A percentile compares a stretch with the other conserved stretches of the same genome.
These are phyloP conservation scores for Pelargonium citronellum DNA, from an alignment of 441 rosid genomes.

Conservation along the genomic window DNA sequence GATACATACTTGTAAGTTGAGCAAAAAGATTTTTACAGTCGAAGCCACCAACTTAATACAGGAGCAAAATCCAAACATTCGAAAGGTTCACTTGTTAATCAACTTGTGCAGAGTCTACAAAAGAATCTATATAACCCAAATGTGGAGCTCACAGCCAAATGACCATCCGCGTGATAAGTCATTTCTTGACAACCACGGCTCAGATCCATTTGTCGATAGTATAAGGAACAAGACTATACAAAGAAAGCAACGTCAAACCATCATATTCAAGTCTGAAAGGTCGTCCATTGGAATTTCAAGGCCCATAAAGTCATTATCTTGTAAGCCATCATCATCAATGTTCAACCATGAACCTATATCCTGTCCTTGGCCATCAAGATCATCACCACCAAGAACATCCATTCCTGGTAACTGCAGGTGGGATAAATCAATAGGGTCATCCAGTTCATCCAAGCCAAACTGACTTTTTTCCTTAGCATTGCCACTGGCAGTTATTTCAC, in stretches of 20 bases:
- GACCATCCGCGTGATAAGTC: constrained; percentile 50
- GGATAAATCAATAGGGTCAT: constrained; percentile 66
- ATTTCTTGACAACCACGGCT: constrained; percentile 43
- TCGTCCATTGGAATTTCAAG: constrained; percentile 99
- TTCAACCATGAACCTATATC: constrained; percentile 93
- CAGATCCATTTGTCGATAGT: constrained; percentile 55
- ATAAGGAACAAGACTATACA: constrained; percentile 84
- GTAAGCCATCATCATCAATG: constrained; percentile 88
- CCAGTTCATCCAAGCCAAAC: constrained; percentile 57
- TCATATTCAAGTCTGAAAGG: constrained; percentile 91
- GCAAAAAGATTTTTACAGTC: constrained; percentile 52
- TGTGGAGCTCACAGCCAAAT: constrained; percentile 46
- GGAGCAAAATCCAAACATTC: constrained; percentile 52
- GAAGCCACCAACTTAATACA: constrained; percentile 51
- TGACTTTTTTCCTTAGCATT: constrained; percentile 46
- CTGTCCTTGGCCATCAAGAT: constrained; percentile 47
- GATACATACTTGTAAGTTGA: constrained; percentile 43
- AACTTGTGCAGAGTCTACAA: constrained; percentile 43
- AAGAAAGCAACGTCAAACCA: constrained; percentile 68
- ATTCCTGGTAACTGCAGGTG: constrained; percentile 64
- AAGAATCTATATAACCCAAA: constrained; percentile 69
- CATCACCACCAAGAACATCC: constrained; percentile 56
- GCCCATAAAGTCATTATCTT: constrained; percentile 82
- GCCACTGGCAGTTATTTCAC: constrained; percentile 34
- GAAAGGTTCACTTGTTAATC: constrained; percentile 43